Evolutionary conservation across 768 basidiomycete species (phyloP), one percentile per base, ranked within the genome.

Genomic region (Artomyces pyxidatus): DNA sequence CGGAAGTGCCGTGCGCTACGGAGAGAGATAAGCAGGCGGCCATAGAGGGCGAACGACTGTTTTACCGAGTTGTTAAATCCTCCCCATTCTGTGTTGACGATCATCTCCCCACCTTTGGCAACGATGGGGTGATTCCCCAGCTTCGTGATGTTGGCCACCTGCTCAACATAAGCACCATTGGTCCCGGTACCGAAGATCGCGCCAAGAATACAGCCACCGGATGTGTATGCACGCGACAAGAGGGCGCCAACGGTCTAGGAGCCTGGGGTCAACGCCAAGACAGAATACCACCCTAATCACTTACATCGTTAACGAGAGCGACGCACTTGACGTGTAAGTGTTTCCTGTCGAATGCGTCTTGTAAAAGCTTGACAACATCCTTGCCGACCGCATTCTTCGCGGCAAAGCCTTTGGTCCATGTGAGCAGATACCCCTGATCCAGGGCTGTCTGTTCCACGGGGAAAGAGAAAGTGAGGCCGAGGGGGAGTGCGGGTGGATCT

Each of bases 51-150:
- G 6, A 6, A 25, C 25, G 37, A n/a, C n/a, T n/a, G 32, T 67
- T 81, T 58, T 63, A 91, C 92, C 43, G 82, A 76, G 66, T 96
- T 98, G 66, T 99, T 89, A 69, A 98, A 96, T 22, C 81, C 96
- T 53, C 96, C 96, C 96, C 95, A 98, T 69, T 98, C 96, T 6
- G 89, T 89, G 69, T 99, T 99, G 49, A 98, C 80, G 48, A 97
- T 78, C 96, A 99, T 99, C 55, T 77, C 68, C 17, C 83, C 87
- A 4, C 81, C 85, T 27, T 77, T 71, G 8, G 73, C 68, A 9
- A 72, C 77, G 6, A 75, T 78, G 22, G 78, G 70, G 37, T 68
- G 74, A 48, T 87, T 81, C 16, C 77, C 78, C 7, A 96, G 74
- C 66, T 98, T 98, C 35, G 74, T 81, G 61, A 98, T 83, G 44